Conservation (phyloP, 176 grass and related monocot genomes). For the Juncus effusus region DNA sequence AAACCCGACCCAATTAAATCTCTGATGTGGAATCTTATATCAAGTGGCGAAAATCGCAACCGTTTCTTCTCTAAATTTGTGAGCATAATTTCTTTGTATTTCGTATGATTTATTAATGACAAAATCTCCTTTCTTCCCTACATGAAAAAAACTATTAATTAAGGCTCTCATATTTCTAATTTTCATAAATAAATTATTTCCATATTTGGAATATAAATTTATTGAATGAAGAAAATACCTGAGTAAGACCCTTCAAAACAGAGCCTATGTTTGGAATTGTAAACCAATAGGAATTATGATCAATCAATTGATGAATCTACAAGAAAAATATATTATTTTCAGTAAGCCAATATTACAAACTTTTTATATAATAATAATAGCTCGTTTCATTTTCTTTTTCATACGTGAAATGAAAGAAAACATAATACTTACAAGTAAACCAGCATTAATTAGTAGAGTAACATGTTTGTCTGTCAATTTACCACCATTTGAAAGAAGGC, state of each 20-base stretch:
- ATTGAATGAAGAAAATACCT: slow-evolving; percentile 42
- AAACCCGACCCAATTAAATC: slow-evolving; percentile 81
- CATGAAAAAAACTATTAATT: not conserved
- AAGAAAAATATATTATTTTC: slow-evolving; percentile 16
- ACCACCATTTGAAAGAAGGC: slow-evolving; percentile 63
- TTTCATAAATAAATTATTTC: not conserved
- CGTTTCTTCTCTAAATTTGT: slow-evolving; percentile 64
- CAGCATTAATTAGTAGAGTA: slow-evolving; percentile 67
- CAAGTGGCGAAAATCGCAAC: slow-evolving; percentile 62
- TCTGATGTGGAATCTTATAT: slow-evolving; percentile 59
- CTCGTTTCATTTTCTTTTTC: slow-evolving; percentile 3
- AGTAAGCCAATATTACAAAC: slow-evolving; percentile 12
- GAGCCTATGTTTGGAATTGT: slow-evolving; percentile 70
- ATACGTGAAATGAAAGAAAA: not conserved
- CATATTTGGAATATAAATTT: not conserved
- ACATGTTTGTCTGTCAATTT: slow-evolving; percentile 69
- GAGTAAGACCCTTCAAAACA: slow-evolving; percentile 68
- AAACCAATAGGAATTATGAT: slow-evolving; percentile 89
- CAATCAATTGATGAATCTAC: slow-evolving; percentile 81
- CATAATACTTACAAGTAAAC: slow-evolving; percentile 58
- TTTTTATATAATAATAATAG: slow-evolving; percentile 7
- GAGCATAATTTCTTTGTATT: slow-evolving; percentile 78
- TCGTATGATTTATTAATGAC: slow-evolving; percentile 55
- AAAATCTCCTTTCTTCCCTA: slow-evolving; percentile 80
- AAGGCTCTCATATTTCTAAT: not conserved